A percentile compares a stretch with the other conserved stretches of the same genome.
Evolutionary conservation across 2,329 filamentous ascomycete species (phyloP).

Genomic region (Diaporthe citriasiana): DNA sequence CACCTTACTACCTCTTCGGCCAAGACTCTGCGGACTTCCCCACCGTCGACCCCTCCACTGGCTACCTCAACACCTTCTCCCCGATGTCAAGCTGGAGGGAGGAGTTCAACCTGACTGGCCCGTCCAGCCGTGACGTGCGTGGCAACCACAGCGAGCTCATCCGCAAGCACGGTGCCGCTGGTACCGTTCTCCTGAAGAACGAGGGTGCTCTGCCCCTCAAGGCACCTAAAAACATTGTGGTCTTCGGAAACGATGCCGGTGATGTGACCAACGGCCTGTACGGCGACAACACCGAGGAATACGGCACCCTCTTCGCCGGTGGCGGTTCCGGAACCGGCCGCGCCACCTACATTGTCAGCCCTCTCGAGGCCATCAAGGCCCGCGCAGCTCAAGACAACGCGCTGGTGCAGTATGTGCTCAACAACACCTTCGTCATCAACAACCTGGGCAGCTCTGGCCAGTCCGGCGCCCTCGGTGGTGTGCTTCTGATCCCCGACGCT

Average conservation of each 20-base stretch:
- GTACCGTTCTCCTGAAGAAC: conserved; percentile 83
- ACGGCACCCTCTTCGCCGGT: conserved; percentile 69
- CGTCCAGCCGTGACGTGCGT: conserved; percentile 61
- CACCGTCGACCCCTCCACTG: conserved; percentile 58
- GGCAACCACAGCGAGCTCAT: conserved; percentile 69
- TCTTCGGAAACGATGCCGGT: conserved; percentile 73
- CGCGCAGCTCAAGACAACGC: conserved; percentile 59
- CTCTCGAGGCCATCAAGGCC: conserved; percentile 68
- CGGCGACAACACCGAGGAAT: conserved; percentile 75
- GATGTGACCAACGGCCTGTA: conserved; percentile 76
- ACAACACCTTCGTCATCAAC: conserved; percentile 58
- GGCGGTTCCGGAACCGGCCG: conserved; percentile 71
- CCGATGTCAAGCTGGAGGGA: conserved; percentile 61
- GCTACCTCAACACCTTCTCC: conserved; percentile 63
- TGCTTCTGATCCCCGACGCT: conserved; percentile 61
- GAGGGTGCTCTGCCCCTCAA: conserved; percentile 72
- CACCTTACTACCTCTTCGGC: conserved; percentile 64
- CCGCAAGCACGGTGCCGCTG: conserved; percentile 67
- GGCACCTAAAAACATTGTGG: conserved; percentile 68
- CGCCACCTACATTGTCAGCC: conserved; percentile 68
- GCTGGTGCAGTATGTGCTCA: conserved; percentile 59
- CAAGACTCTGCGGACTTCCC: conserved; percentile 62
- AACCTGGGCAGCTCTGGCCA: conserved; percentile 6
- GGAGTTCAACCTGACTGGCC: conserved; percentile 58
- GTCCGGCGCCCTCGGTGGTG: conserved; percentile 52